These are phyloP conservation scores for Blastomyces emzantsi DNA, from an alignment of 2,329 filamentous ascomycete species.

Conservation along the genomic window DNA sequence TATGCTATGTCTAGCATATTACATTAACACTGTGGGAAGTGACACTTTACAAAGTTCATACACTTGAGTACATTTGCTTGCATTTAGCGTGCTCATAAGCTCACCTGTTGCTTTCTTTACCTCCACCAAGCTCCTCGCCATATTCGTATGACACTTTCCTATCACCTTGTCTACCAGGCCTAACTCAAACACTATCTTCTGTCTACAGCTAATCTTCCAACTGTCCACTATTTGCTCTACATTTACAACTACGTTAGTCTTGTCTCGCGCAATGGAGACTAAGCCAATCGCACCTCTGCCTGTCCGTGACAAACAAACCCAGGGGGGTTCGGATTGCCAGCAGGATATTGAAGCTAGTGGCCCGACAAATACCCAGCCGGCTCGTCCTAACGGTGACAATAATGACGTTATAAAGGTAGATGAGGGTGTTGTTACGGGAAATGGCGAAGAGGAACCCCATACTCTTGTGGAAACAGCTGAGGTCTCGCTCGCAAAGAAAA, in stretches of 20 bases:
- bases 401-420: background rate
- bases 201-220: background rate
- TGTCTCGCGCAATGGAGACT: background rate
- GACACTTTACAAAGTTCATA: background rate
- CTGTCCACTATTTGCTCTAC: background rate
- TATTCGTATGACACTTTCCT: background rate
- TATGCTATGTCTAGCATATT: background rate
- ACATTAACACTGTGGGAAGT: background rate
- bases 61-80: too few species aligned
- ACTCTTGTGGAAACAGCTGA: background rate
- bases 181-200: background rate
- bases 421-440: background rate
- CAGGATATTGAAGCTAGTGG: background rate
- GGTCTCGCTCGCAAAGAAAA: conserved; percentile 16
- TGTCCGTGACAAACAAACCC: background rate
- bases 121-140: background rate
- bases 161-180: background rate
- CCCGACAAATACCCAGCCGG: background rate
- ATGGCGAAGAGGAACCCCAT: conserved; percentile 5
- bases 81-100: too few species aligned
- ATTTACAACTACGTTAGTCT: too few species aligned
- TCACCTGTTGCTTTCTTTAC: background rate
- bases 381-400: background rate
- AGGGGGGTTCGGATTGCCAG: background rate
- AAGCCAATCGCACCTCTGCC: background rate